Percentiles rank a stretch among this genome's conserved stretches.
Conservation (phyloP, 23 red algal genomes). For the Gracilariopsis chorda region DNA sequence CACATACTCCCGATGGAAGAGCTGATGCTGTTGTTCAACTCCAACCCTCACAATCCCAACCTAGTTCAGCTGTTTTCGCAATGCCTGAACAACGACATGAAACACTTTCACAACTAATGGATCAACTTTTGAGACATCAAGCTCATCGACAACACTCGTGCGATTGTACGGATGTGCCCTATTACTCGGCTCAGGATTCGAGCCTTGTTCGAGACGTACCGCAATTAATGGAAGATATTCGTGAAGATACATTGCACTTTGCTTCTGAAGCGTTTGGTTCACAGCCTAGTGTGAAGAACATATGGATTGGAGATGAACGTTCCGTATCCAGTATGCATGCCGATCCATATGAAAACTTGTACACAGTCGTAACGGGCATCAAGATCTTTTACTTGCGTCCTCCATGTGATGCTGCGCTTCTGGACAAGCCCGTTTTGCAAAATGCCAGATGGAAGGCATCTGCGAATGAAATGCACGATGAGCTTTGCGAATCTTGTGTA, state of each 20-base stretch:
- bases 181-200: slow-evolving; percentile 62
- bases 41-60: neutral
- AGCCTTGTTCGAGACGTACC: slow-evolving; percentile 31
- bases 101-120: neutral
- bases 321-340: slow-evolving; percentile 44
- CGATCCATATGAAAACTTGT: slow-evolving; percentile 73
- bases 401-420: slow-evolving; percentile 50
- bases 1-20: slow-evolving; percentile 43
- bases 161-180: slow-evolving; percentile 37
- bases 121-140: neutral
- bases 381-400: slow-evolving; percentile 69
- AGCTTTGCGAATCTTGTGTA: neutral
- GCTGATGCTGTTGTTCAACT: slow-evolving; percentile 44
- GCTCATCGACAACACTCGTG: neutral
- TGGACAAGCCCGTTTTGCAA: slow-evolving; percentile 23
- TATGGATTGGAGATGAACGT: slow-evolving; percentile 68
- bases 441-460: slow-evolving; percentile 25
- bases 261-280: slow-evolving; percentile 44
- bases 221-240: slow-evolving; percentile 6
- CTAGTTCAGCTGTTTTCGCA: neutral
- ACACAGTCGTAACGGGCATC: slow-evolving; percentile 43
- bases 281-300: slow-evolving; percentile 42
- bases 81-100: neutral
- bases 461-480: neutral
- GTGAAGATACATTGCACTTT: neutral